Conservation (phyloP, 805 yeast species). For the Starmerella sirachaensis region DNA sequence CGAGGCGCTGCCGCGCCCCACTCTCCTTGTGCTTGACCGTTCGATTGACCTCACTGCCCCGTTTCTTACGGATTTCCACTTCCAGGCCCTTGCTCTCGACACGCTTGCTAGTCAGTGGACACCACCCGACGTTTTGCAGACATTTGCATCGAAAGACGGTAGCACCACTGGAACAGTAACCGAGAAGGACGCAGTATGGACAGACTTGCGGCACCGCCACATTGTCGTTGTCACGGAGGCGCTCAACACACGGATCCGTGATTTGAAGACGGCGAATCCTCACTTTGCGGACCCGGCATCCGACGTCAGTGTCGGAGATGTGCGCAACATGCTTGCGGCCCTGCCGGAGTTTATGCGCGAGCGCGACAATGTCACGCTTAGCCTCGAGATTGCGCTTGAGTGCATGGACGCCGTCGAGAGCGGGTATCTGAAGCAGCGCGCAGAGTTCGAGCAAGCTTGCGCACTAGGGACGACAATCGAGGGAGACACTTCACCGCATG, state of each 20-base stretch:
- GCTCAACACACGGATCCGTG: slow-evolving; percentile 46
- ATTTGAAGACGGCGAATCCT: slow-evolving; percentile 61
- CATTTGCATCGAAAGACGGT: slow-evolving; percentile 5
- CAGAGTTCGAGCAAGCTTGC: slow-evolving; percentile 76
- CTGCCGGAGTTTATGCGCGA: slow-evolving; percentile 30
- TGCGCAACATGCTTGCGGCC: slow-evolving; percentile 52
- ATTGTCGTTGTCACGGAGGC: slow-evolving; percentile 60
- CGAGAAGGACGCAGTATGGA: slow-evolving; percentile 62
- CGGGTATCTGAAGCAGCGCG: slow-evolving; percentile 52
- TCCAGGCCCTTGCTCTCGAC: slow-evolving; percentile 88
- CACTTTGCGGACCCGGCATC: slow-evolving; percentile 56
- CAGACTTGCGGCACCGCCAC: slow-evolving; percentile 56
- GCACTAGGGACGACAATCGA: slow-evolving; percentile 61
- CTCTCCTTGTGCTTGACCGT: slow-evolving; percentile 69
- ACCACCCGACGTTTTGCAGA: slow-evolving; percentile 16
- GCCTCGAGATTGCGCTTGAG: slow-evolving; percentile 38
- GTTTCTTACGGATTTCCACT: slow-evolving; percentile 74
- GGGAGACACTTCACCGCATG: slow-evolving; percentile 30
- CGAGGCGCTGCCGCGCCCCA: slow-evolving; percentile 48
- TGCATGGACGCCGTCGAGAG: slow-evolving; percentile 50
- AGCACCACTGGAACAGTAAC: slow-evolving; percentile 36
- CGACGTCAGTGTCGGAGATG: slow-evolving; percentile 55
- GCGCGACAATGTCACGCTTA: slow-evolving; percentile 28
- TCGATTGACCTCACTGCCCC: slow-evolving; percentile 76
- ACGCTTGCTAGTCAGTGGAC: slow-evolving; percentile 27